Evolutionary conservation across 1,284 basidiomycete species (phyloP).

Genomic region (Leccinum variabile): DNA sequence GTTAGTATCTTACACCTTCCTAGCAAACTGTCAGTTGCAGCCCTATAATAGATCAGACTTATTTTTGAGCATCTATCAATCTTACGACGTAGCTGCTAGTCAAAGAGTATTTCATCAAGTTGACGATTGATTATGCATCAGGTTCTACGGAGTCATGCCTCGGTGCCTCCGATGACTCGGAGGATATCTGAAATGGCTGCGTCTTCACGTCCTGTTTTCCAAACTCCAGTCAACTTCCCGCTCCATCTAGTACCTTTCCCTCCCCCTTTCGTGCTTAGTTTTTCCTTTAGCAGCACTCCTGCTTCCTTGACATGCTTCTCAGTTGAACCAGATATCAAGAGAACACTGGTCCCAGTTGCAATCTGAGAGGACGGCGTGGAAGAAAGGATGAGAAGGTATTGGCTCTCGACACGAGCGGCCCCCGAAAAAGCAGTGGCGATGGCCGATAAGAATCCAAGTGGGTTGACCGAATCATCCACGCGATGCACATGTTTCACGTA

Average conservation of each 20-base stretch:
- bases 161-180: conserved; percentile 16
- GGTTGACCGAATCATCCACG: conserved; percentile 59
- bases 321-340: conserved; percentile 61
- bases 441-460: conserved; percentile 60
- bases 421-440: conserved; percentile 52
- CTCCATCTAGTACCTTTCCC: conserved; percentile 68
- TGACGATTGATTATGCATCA: background rate
- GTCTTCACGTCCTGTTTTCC: conserved; percentile 48
- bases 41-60: no score
- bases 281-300: conserved; percentile 58
- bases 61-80: no score
- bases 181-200: conserved; percentile 45
- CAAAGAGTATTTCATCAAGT: background rate
- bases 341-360: conserved; percentile 47
- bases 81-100: no score
- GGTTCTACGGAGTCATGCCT: background rate
- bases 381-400: conserved; percentile 56
- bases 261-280: conserved; percentile 61
- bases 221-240: conserved; percentile 59
- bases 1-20: no score
- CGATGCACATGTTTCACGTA: conserved; percentile 55
- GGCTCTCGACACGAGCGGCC: conserved; percentile 31
- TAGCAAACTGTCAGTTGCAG: no score
- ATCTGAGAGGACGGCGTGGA: conserved; percentile 61
- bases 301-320: conserved; percentile 58